Conservation (phyloP, 73 alveolate species). For the Stentor coeruleus region DNA sequence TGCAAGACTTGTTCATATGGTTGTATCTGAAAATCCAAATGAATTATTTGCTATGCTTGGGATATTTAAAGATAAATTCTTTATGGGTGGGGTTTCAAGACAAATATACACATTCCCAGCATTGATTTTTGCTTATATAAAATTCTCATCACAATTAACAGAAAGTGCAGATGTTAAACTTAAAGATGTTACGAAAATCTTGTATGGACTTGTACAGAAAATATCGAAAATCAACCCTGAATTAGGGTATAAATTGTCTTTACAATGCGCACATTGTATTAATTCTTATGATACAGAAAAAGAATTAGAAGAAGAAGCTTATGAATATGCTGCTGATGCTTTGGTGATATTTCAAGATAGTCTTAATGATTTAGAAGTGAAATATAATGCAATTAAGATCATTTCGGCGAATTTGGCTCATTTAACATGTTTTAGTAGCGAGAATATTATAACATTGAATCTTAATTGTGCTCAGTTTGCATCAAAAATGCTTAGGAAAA, state of each 20-base stretch:
- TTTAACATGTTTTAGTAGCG: not conserved
- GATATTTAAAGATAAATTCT: conserved; percentile 17
- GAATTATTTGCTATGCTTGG: conserved; percentile 18
- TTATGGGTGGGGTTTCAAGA: conserved; percentile 36
- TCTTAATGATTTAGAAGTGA: conserved; percentile 25
- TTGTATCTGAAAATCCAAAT: conserved; percentile 26
- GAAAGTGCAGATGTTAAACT: not conserved
- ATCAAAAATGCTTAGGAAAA: not conserved
- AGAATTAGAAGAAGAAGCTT: conserved; percentile 27
- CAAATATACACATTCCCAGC: conserved; percentile 40
- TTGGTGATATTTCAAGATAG: conserved; percentile 30
- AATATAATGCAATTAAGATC: not conserved
- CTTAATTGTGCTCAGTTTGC: too few relatives aligned
- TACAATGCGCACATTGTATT: conserved; percentile 19
- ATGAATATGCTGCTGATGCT: conserved; percentile 29
- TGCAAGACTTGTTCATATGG: conserved; percentile 33
- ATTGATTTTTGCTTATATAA: conserved; percentile 11
- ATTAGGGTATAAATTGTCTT: not conserved
- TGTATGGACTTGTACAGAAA: not conserved
- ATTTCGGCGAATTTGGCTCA: conserved; percentile 20
- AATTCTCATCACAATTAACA: not conserved
- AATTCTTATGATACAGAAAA: not conserved
- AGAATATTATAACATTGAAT: too few relatives aligned
- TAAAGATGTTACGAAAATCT: not conserved
- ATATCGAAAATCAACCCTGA: conserved; percentile 22